Evolutionary conservation across 2,329 filamentous ascomycete genomes (phyloP).

Genomic region (Mollisiaceae sp.): DNA sequence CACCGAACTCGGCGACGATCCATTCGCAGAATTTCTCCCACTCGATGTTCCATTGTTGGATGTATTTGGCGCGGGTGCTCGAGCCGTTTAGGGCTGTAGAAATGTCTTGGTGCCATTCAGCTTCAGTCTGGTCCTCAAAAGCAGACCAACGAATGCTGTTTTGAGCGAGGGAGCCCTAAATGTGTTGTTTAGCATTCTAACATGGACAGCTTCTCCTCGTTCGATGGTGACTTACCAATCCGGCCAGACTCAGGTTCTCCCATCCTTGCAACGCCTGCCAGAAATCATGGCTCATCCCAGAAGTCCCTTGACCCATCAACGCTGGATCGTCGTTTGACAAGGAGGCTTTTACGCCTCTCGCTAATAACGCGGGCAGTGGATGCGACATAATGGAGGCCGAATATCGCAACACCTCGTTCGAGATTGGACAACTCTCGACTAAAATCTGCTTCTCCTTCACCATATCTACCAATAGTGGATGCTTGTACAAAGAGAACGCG

Average conservation of each 20-base stretch:
- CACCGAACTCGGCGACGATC: constrained; percentile 75
- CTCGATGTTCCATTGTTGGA: constrained; percentile 77
- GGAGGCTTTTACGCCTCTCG: constrained; percentile 78
- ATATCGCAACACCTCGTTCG: constrained; percentile 83
- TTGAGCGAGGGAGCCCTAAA: constrained; percentile 66
- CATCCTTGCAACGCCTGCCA: constrained; percentile 90
- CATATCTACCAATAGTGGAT: constrained; percentile 83
- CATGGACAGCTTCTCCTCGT: neutral
- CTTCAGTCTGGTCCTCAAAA: constrained; percentile 75
- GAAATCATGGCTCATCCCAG: constrained; percentile 86
- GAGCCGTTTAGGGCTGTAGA: constrained; percentile 72
- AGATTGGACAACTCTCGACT: constrained; percentile 86
- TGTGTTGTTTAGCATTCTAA: constrained; percentile 5
- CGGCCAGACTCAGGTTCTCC: constrained; percentile 85
- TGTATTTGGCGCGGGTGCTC: constrained; percentile 69
- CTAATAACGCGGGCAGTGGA: constrained; percentile 79
- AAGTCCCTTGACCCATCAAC: constrained; percentile 81
- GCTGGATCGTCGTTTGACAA: constrained; percentile 91
- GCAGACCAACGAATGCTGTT: constrained; percentile 88
- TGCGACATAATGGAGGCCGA: constrained; percentile 76
- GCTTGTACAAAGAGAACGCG: constrained; percentile 83
- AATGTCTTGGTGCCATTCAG: constrained; percentile 75
- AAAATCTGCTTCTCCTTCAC: constrained; percentile 84
- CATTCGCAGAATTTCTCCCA: constrained; percentile 91
- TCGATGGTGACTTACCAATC: constrained; percentile 63